A percentile compares a stretch with the other conserved stretches of the same genome.
phyloP scores from a whole-genome alignment of 352 stramenopile genomes.

The Globisporangium camurandrum region DNA sequence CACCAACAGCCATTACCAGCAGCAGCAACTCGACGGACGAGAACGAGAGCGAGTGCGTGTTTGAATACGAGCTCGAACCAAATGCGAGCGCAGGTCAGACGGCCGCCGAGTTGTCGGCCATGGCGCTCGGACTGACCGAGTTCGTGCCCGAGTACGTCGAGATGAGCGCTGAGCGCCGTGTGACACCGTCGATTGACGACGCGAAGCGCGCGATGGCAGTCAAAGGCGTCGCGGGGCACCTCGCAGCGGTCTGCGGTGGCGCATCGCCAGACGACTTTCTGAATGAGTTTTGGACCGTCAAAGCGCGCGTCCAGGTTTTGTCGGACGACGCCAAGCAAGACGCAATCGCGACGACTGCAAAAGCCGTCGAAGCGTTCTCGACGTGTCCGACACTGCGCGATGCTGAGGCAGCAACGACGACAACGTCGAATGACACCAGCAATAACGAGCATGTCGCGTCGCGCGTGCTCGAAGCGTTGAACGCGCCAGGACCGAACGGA shows the following conservation, averaged over 20 bases:
- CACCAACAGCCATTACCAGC: neutral
- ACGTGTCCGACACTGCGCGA: conserved; percentile 3
- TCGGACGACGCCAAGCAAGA: conserved; percentile 16
- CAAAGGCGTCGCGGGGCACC: conserved; percentile 65
- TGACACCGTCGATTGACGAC: conserved; percentile 9
- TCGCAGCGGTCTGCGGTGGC: conserved; percentile 38
- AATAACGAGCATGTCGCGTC: neutral
- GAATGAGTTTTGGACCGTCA: conserved; percentile 67
- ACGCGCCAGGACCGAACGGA: neutral
- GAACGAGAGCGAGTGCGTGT: conserved; percentile 26
- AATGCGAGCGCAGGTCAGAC: conserved; percentile 44
- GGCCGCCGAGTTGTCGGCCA: conserved; percentile 45
- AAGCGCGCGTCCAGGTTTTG: conserved; percentile 27
- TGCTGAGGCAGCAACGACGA: neutral
- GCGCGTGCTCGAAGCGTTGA: neutral
- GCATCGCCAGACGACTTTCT: conserved; percentile 60
- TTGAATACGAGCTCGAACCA: conserved; percentile 54
- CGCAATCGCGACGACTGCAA: neutral
- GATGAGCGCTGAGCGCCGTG: conserved; percentile 12
- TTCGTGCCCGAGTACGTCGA: conserved; percentile 34
- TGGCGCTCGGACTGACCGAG: conserved; percentile 32
- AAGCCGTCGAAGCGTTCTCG: conserved; percentile 40
- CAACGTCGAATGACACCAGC: neutral
- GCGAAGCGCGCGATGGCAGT: conserved; percentile 30
- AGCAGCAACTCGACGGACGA: conserved; percentile 18